Conservation (phyloP, 129 eudicot species). For the Centella asiatica region DNA sequence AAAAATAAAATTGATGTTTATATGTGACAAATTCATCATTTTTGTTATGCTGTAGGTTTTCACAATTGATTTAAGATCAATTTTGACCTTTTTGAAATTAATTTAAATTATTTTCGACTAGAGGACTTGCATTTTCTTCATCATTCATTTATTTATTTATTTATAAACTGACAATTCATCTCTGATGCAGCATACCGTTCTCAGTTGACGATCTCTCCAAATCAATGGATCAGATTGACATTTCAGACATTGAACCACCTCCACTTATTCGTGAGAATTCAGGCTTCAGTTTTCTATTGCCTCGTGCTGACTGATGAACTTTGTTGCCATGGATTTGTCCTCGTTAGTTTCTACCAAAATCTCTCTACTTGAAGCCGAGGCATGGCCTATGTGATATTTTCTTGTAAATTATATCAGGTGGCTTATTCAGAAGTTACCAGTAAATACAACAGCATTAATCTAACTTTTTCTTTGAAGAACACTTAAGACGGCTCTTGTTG, state of each 20-base stretch:
- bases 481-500: too few relatives aligned
- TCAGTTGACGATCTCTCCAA: conserved; percentile 26
- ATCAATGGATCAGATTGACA: conserved; percentile 23
- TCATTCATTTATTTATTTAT: not conserved
- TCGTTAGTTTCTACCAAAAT: not conserved
- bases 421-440: too few relatives aligned
- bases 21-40: too few relatives aligned
- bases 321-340: not conserved
- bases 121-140: not conserved
- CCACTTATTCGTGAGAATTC: conserved; percentile 25
- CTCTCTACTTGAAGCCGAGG: not conserved
- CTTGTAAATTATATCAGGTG: too few relatives aligned
- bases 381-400: not conserved
- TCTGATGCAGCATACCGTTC: conserved; percentile 28
- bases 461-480: too few relatives aligned
- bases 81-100: too few relatives aligned
- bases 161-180: not conserved
- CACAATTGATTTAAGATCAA: too few relatives aligned
- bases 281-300: conserved; percentile 23
- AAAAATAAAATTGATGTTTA: too few relatives aligned
- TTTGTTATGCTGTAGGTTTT: too few relatives aligned
- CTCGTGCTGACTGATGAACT: conserved; percentile 10
- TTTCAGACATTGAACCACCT: conserved; percentile 29
- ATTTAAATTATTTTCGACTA: too few relatives aligned
- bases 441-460: too few relatives aligned